Evolutionary conservation across 106 monocot genomes (phyloP).

Genomic region (Phalaenopsis equestris): DNA sequence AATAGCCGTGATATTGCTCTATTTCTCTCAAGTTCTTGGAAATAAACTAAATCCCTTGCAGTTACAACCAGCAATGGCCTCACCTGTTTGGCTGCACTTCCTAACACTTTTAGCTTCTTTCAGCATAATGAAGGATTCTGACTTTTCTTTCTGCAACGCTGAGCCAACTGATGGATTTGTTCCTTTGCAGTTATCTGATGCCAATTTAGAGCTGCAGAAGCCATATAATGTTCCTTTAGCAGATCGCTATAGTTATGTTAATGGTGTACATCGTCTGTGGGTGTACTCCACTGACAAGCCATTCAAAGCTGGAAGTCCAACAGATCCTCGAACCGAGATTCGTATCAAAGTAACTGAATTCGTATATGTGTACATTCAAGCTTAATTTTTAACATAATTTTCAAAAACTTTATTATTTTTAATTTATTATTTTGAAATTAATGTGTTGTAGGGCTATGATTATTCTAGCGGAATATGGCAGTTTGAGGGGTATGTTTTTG

Average conservation of each 20-base stretch:
- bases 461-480: conserved; percentile 25
- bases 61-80: not conserved
- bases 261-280: conserved; percentile 24
- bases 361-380: not conserved
- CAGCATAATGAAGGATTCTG: not conserved
- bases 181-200: conserved; percentile 9
- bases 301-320: not conserved
- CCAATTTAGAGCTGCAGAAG: conserved; percentile 21
- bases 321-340: conserved; percentile 32
- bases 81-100: not conserved
- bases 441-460: conserved; percentile 10
- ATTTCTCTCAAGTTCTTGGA: no score
- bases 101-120: not conserved
- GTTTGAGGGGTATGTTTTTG: conserved; percentile 18
- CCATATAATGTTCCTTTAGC: conserved; percentile 23
- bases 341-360: conserved; percentile 18
- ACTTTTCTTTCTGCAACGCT: not conserved
- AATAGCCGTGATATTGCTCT: no score
- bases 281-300: conserved; percentile 25
- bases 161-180: conserved; percentile 35
- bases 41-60: no score
- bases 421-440: not conserved
- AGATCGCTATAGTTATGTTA: conserved; percentile 18
- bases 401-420: not conserved
- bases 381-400: not conserved